Evolutionary conservation across 495 filamentous ascomycete genomes (phyloP).

Genomic region (Lentithecium fluviatile): DNA sequence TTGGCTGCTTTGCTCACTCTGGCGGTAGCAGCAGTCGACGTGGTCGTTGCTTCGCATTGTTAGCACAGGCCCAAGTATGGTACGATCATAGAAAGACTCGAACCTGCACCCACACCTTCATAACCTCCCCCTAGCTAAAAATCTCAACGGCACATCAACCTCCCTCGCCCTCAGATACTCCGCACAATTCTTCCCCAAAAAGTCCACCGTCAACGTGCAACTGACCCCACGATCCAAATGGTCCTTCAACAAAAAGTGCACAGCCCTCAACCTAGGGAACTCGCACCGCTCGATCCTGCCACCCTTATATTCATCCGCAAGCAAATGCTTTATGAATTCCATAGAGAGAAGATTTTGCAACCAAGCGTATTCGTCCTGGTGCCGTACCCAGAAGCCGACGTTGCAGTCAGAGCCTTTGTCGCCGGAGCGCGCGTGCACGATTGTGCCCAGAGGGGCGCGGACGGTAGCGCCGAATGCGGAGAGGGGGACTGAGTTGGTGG

Average conservation of each 20-base stretch:
- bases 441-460: conserved; percentile 35
- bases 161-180: too few relatives aligned
- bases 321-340: conserved; percentile 36
- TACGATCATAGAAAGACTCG: too few relatives aligned
- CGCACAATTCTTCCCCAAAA: too few relatives aligned
- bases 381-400: conserved; percentile 39
- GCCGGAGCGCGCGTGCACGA: conserved; percentile 41
- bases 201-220: too few relatives aligned
- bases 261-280: too few relatives aligned
- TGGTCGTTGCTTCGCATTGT: too few relatives aligned
- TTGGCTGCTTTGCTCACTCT: too few relatives aligned
- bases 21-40: too few relatives aligned
- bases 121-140: too few relatives aligned
- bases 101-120: too few relatives aligned
- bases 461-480: conserved; percentile 31
- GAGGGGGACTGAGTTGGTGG: conserved; percentile 14
- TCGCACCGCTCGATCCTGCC: conserved; percentile 37
- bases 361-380: conserved; percentile 40
- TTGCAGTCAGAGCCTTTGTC: conserved; percentile 45
- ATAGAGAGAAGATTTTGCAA: conserved; percentile 38
- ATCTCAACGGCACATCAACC: too few relatives aligned
- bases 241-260: conserved; percentile 42
- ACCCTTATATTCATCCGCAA: conserved; percentile 36
- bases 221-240: conserved; percentile 37
- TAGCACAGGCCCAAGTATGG: too few relatives aligned